Percentiles rank a stretch among this genome's conserved stretches.
Conservation (phyloP, 495 filamentous ascomycete genomes). For the Daldinia loculata region DNA sequence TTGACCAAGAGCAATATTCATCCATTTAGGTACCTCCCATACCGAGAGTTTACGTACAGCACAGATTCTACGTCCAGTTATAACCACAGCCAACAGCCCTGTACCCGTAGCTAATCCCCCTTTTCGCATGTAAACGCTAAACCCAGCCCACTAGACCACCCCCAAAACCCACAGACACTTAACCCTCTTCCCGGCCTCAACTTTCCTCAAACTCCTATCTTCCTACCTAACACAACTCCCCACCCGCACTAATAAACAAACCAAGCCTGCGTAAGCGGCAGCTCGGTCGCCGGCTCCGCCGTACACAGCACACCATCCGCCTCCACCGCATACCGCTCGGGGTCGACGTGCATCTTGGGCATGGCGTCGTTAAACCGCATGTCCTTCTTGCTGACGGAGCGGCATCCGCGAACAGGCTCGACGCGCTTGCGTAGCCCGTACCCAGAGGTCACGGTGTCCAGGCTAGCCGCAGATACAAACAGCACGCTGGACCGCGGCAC, state of each 20-base stretch:
- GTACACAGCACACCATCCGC: slow-evolving; percentile 81
- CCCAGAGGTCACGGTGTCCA: slow-evolving; percentile 66
- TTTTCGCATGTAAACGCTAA: too few species aligned
- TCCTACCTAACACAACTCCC: neutral
- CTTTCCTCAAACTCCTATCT: neutral
- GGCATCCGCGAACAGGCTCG: slow-evolving; percentile 81
- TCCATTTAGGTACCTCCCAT: too few species aligned
- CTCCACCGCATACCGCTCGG: slow-evolving; percentile 89
- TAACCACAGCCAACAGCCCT: too few species aligned
- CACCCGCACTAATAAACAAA: slow-evolving; percentile 72
- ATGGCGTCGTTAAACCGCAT: slow-evolving; percentile 93
- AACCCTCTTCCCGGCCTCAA: neutral
- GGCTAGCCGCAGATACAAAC: slow-evolving; percentile 80
- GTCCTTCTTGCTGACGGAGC: slow-evolving; percentile 83
- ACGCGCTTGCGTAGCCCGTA: slow-evolving; percentile 85
- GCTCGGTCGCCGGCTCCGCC: slow-evolving; percentile 72
- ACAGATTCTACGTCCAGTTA: too few species aligned
- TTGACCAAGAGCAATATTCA: too few species aligned
- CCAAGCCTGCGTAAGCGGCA: slow-evolving; percentile 85
- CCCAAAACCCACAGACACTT: neutral
- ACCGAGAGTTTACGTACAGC: too few species aligned
- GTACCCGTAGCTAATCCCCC: too few species aligned
- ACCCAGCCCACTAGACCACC: too few species aligned
- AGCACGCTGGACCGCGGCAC: slow-evolving; percentile 78
- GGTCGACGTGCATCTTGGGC: slow-evolving; percentile 94